These are phyloP conservation scores for Magnusiomyces fungicola DNA, from an alignment of 1,139 yeast species.

Conservation along the genomic window DNA sequence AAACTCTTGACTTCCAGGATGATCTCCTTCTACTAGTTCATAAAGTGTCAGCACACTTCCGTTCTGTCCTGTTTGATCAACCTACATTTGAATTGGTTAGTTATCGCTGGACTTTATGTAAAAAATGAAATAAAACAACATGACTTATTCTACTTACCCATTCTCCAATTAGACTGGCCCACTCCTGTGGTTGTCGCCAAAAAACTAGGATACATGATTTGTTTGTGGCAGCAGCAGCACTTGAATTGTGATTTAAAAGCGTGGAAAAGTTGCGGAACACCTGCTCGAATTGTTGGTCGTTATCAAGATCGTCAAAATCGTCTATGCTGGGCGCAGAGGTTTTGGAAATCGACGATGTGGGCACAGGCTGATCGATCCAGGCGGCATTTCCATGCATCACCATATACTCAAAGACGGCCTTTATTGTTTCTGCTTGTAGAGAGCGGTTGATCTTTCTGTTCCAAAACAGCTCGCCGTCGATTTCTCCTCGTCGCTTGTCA, in stretches of 20 bases:
- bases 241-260: not conserved
- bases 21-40: slow-evolving; percentile 65
- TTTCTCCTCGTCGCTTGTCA: slow-evolving; percentile 5
- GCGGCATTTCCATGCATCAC: slow-evolving; percentile 48
- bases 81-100: too few relatives aligned
- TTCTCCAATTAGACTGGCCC: slow-evolving; percentile 57
- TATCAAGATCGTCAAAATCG: slow-evolving; percentile 8
- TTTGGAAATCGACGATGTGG: too few relatives aligned
- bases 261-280: slow-evolving; percentile 7
- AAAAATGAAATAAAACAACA: not conserved
- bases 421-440: slow-evolving; percentile 49
- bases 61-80: slow-evolving; percentile 68
- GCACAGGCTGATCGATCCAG: slow-evolving; percentile 30
- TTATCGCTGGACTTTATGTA: not conserved
- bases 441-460: slow-evolving; percentile 46
- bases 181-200: slow-evolving; percentile 68
- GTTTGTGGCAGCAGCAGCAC: not conserved
- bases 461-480: slow-evolving; percentile 36
- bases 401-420: slow-evolving; percentile 53
- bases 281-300: slow-evolving; percentile 9
- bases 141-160: slow-evolving; percentile 34
- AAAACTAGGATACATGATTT: slow-evolving; percentile 45
- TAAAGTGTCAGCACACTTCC: slow-evolving; percentile 75
- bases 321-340: too few relatives aligned
- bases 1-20: slow-evolving; percentile 50